Evolutionary conservation across 2,329 filamentous ascomycete species (phyloP).

Genomic region (Beauveria asiatica): DNA sequence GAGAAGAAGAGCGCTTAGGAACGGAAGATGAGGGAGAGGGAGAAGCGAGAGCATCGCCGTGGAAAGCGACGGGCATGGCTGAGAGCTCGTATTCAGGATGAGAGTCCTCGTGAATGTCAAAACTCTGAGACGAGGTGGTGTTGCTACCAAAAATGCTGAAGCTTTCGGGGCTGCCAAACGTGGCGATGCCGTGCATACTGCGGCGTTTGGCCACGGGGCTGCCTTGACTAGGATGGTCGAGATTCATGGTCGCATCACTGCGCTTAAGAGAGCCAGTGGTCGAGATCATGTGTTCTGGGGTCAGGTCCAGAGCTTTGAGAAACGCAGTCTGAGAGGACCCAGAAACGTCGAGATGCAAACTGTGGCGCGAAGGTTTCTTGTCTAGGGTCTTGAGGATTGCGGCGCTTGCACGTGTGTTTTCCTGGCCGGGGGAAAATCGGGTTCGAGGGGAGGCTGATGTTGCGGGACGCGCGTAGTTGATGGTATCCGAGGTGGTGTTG

Average conservation of each 20-base stretch:
- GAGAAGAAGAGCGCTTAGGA: constrained; percentile 63
- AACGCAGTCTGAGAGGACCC: constrained; percentile 43
- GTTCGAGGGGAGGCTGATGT: constrained; percentile 27
- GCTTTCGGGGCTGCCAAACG: constrained; percentile 43
- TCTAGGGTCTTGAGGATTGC: constrained; percentile 36
- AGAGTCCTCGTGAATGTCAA: constrained; percentile 44
- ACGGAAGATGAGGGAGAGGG: constrained; percentile 44
- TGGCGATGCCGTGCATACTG: constrained; percentile 71
- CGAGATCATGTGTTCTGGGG: constrained; percentile 24
- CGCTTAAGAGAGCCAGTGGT: constrained; percentile 79
- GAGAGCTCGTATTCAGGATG: constrained; percentile 46
- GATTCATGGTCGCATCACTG: constrained; percentile 80
- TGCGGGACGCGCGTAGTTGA: constrained; percentile 50
- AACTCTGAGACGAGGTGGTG: constrained; percentile 32
- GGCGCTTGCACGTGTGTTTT: constrained; percentile 34
- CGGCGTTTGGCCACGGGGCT: constrained; percentile 88
- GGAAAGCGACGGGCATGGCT: constrained; percentile 19
- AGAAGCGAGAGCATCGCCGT: constrained; percentile 34
- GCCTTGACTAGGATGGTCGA: constrained; percentile 68
- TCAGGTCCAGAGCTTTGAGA: constrained; percentile 42
- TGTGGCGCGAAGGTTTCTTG: constrained; percentile 40
- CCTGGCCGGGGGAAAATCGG: constrained; percentile 25
- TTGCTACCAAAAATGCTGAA: constrained; percentile 70
- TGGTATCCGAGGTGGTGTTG: constrained; percentile 59
- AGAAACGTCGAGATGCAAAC: constrained; percentile 48